Base-by-base conservation (phyloP, 164 flowering plant genomes). In the Aristolochia fimbriata region DNA sequence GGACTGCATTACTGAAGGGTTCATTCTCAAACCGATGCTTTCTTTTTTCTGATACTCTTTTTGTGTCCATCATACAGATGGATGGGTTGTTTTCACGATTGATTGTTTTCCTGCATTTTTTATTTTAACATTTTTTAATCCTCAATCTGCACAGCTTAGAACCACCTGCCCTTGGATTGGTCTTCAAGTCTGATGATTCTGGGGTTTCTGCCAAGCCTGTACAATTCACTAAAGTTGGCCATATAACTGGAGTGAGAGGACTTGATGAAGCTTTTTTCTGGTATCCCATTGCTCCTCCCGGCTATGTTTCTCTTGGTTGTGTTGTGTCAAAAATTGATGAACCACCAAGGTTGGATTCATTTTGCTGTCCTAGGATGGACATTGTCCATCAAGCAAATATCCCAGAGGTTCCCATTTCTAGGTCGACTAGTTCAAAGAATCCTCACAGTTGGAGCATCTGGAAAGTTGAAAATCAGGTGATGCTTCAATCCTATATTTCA, bases 1-100 rank as follows among this genome's bases (percentile, higher is more conserved):
- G 63, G 99, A 94, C 73, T 91, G 91, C 80, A 82, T 94, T 58
- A 84, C 84, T 57, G 97, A 94, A 80, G 96, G 99, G 99, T 94
- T 60, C 43, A 3, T 10, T 6, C 43, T 37, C 43, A 3, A 10
- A 37, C 43, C 43, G 9, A 37, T 15, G 41, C 14, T 58, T 45
- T 51, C 19, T 33, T 60, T 56, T 22, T 12, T 55, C 6, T 27
- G 41, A 49, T 43, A 47, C 48, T 23, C 21, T 22, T 24, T 17
- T 31, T 30, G 31, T 59, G 45, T 19, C 6, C 30, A 21, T 25
- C 49, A 60, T 17, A 33, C 12, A 53, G 23, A 47, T n/a, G n/a
- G 9, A 23, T 13, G 22, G 60, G 10, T 9, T 20, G 10, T 15
- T 19, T 48, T 37, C 16, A 13, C 10, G 11, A 15, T 17, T 15